A percentile compares a stretch with the other conserved stretches of the same genome.
Conservation (phyloP, 192 early-diverging fungal species). For the Backusella tuberculispora region DNA sequence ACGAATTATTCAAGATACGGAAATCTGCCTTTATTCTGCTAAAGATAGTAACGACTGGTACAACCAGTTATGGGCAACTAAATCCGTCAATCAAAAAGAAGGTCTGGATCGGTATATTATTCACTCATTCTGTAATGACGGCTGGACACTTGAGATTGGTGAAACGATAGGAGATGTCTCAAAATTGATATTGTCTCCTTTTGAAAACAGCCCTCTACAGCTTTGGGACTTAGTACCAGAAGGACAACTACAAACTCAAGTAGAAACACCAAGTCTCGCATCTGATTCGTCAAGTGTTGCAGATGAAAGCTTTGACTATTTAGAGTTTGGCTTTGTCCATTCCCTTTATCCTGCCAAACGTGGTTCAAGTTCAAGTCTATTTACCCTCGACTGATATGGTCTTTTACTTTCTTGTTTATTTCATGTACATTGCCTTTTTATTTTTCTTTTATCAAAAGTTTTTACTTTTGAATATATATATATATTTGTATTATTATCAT, state of each 20-base stretch:
- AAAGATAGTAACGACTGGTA: conserved; percentile 29
- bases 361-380: conserved; percentile 9
- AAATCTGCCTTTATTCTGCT: conserved; percentile 30
- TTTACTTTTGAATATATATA: not conserved
- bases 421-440: not conserved
- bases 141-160: conserved; percentile 39
- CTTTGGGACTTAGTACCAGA: not conserved
- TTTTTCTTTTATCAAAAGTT: not conserved
- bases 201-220: not conserved
- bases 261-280: not conserved
- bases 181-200: conserved; percentile 28
- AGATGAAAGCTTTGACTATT: not conserved
- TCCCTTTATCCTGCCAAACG: conserved; percentile 22
- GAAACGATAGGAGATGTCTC: conserved; percentile 24
- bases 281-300: not conserved
- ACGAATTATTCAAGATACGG: conserved; percentile 44
- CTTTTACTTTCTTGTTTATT: not conserved
- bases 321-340: conserved; percentile 13
- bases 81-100: not conserved
- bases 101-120: conserved; percentile 26
- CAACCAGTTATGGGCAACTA: conserved; percentile 37
- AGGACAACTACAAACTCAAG: not conserved
- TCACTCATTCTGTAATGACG: conserved; percentile 36
- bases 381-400: not conserved
- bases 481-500: not conserved